phyloP scores from a whole-genome alignment of 441 rosid genomes.

The Metrosideros polymorpha region DNA sequence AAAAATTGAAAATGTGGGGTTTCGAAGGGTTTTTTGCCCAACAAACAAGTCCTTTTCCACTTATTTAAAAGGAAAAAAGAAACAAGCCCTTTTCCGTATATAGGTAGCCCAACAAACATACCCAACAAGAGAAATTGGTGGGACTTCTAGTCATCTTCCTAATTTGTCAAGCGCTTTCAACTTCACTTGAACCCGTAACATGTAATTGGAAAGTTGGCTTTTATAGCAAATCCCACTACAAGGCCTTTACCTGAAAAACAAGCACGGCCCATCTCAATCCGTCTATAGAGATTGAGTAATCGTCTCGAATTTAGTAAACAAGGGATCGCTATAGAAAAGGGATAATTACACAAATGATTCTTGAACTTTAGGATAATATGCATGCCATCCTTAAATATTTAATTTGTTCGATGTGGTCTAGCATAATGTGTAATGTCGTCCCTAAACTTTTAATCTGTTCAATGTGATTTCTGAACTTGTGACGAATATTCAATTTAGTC shows the following conservation, averaged over 20 bases:
- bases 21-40: neutral
- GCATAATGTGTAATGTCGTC: neutral
- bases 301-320: neutral
- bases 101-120: neutral
- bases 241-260: neutral
- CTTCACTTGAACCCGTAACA: neutral
- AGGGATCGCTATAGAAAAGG: neutral
- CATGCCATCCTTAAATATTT: fast-evolving
- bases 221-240: neutral
- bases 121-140: neutral
- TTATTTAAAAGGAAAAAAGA: neutral
- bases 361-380: neutral
- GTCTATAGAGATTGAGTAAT: neutral
- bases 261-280: neutral
- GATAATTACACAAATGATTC: neutral
- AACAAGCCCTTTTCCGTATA: neutral
- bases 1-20: neutral
- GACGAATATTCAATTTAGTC: neutral
- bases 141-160: neutral
- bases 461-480: fast-evolving
- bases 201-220: neutral
- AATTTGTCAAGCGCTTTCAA: neutral
- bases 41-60: neutral
- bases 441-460: neutral
- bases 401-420: neutral